A percentile compares a stretch with the other conserved stretches of the same genome.
phyloP scores from a whole-genome alignment of 208 protist genomes.

The Endotrypanum monterogeii region DNA sequence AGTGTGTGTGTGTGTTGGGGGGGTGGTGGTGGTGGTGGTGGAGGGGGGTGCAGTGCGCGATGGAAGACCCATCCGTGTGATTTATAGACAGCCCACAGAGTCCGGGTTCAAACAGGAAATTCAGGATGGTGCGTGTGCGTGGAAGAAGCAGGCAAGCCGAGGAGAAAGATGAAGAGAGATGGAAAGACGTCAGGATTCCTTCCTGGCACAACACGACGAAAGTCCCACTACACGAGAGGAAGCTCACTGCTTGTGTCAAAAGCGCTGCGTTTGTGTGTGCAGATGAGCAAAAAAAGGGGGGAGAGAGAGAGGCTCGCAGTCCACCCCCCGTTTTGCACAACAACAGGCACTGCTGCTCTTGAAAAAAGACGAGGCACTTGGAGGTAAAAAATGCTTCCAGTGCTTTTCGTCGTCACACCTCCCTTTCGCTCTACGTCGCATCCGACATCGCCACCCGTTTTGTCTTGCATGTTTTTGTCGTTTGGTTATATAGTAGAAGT shows the following conservation, averaged over 20 bases:
- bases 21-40: too few relatives aligned
- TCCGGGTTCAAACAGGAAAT: too few relatives aligned
- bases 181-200: background rate
- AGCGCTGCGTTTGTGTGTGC: background rate
- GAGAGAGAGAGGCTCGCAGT: background rate
- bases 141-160: background rate
- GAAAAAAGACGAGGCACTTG: background rate
- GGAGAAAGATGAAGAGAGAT: too few relatives aligned
- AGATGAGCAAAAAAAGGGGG: background rate
- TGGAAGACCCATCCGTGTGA: background rate
- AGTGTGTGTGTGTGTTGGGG: too few relatives aligned
- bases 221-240: background rate
- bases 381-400: background rate
- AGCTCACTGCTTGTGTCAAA: background rate
- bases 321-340: background rate
- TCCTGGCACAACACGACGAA: background rate
- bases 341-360: background rate
- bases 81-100: background rate
- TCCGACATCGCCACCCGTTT: background rate
- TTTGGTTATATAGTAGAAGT: slow-evolving; percentile 12
- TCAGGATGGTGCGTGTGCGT: background rate
- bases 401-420: background rate
- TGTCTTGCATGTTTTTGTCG: background rate
- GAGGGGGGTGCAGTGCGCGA: background rate
- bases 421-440: background rate